Evolutionary conservation across 768 basidiomycete species (phyloP), one percentile per base, ranked within the genome.

Genomic region (Mycena pura): DNA sequence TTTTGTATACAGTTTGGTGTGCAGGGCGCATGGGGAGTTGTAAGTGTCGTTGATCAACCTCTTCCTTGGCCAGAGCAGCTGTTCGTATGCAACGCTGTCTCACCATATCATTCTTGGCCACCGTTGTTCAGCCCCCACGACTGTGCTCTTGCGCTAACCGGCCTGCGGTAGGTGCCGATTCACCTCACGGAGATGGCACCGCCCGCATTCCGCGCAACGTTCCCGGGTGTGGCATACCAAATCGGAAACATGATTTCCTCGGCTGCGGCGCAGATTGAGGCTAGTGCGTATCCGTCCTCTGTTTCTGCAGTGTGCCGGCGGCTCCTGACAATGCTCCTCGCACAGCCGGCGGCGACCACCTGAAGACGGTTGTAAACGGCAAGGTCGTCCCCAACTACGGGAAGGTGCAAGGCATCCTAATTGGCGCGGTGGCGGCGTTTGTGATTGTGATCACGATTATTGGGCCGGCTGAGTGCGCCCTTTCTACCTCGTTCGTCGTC

Each of bases 401-500:
- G 3, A 87, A 84, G 73, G 91, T 92, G 5, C 91, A 93, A 77
- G 92, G 91, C 46, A 95, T 98, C 69, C 80, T 98, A 27, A 89
- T 97, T 45, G 95, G 95, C 9, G 82, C 84, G 19, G 90, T 97
- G 22, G 81, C 90, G 1, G 88, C 86, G 0, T 96, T 90, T 64
- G 86, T 93, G 40, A 75, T 96, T 45, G 21, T 93, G 69, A 82
- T 92, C 68, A 89, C 88, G 13, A 78, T 93, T 63, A 73, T 96
- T 59, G 95, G 94, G 6, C 89, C 91, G 1, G 53, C 54, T 24
- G 83, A 85, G 88, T 89, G 63, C 59, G 90, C 82, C 17, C 54
- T 28, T 2, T 48, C 40, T 13, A 27, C 24, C 3, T 53, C 19
- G 31, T 34, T 31, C 24, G 31, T 43, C 51, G 7, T 34, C n/a